Percentiles rank a stretch among this genome's conserved stretches.
Conservation (phyloP, 257 asterid genomes). For the Nicotiana noctiflora region DNA sequence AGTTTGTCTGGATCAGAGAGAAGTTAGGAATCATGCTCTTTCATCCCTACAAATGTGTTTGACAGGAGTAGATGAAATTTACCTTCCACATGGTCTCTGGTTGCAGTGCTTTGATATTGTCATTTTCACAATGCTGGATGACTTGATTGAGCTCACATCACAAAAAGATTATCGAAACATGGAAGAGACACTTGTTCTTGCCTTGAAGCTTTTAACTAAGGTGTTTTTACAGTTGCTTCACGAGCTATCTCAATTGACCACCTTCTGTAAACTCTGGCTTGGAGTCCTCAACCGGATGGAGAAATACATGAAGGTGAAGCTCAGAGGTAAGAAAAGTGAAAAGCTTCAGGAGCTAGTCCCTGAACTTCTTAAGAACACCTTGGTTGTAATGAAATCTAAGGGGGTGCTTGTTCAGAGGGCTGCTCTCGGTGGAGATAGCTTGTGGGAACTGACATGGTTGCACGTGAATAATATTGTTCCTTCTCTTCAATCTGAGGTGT, state of each 20-base stretch:
- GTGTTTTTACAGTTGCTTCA: conserved; percentile 52
- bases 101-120: conserved; percentile 85
- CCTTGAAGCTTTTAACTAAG: conserved; percentile 62
- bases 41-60: conserved; percentile 62
- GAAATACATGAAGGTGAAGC: conserved; percentile 66
- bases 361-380: conserved; percentile 68
- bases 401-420: conserved; percentile 73
- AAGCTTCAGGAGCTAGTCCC: conserved; percentile 84
- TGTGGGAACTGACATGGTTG: conserved; percentile 95
- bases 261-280: conserved; percentile 90
- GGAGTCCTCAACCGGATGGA: conserved; percentile 83
- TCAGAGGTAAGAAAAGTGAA: conserved; percentile 64
- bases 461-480: conserved; percentile 79
- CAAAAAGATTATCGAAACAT: conserved; percentile 83
- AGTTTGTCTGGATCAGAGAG: conserved; percentile 92
- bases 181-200: conserved; percentile 81
- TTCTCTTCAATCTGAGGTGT: conserved; percentile 61
- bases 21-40: conserved; percentile 86
- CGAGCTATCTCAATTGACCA: conserved; percentile 49
- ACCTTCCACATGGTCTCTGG: conserved; percentile 59
- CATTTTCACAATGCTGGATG: conserved; percentile 81
- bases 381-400: conserved; percentile 74
- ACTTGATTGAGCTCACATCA: conserved; percentile 75
- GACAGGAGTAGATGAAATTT: conserved; percentile 60
- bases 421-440: conserved; percentile 81